A percentile compares a stretch with the other conserved stretches of the same genome.
Conservation (phyloP, 2,329 filamentous ascomycete species). For the Hymenoscyphus infarciens region DNA sequence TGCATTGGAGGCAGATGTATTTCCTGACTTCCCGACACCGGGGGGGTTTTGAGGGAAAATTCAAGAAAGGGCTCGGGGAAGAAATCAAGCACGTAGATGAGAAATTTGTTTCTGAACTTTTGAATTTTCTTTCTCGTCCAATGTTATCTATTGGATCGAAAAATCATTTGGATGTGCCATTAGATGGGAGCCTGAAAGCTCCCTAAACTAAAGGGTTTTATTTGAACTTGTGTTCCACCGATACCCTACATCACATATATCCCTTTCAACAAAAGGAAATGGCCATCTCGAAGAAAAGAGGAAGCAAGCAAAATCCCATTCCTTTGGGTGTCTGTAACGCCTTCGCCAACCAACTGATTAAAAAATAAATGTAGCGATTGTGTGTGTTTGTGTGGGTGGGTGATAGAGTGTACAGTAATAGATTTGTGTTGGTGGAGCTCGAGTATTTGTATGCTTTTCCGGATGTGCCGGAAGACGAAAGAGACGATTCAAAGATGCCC, state of each 20-base stretch:
- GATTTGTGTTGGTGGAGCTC: neutral
- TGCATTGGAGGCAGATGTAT: too few relatives aligned
- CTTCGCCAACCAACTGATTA: neutral
- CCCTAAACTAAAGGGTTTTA: neutral
- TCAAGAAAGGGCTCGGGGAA: neutral
- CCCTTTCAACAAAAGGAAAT: neutral
- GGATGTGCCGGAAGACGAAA: neutral
- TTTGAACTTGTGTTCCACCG: neutral
- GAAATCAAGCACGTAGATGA: neutral
- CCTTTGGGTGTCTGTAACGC: neutral
- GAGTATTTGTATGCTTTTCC: neutral
- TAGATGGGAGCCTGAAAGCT: neutral
- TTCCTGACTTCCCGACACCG: too few relatives aligned
- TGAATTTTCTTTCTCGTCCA: neutral
- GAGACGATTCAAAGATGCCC: neutral
- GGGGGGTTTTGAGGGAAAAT: neutral
- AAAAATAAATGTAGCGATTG: constrained; percentile 1
- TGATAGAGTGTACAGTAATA: neutral
- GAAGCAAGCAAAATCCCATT: neutral
- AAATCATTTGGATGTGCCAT: neutral
- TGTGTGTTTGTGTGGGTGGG: neutral
- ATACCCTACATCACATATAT: neutral
- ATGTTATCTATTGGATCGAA: neutral
- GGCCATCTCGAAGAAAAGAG: neutral
- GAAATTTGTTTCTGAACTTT: neutral